Evolutionary conservation across 148 eudicot genomes (phyloP).

Genomic region (Diospyros lotus): DNA sequence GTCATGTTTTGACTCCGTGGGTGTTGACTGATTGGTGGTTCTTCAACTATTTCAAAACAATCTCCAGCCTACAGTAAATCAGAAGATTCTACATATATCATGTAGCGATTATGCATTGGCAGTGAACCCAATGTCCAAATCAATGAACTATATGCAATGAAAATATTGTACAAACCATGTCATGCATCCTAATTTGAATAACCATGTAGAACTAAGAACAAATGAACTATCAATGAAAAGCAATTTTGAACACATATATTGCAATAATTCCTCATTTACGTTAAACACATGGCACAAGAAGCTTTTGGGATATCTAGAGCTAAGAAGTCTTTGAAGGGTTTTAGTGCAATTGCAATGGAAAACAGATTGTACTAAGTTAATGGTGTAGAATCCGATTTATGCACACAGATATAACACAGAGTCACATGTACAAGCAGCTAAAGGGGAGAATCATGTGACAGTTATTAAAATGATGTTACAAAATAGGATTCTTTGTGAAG

Average conservation of each 20-base stretch:
- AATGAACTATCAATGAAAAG: neutral
- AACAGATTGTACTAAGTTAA: neutral
- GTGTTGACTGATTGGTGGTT: slow-evolving; percentile 24
- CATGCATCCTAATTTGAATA: neutral
- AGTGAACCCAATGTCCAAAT: neutral
- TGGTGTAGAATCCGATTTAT: neutral
- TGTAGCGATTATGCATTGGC: neutral
- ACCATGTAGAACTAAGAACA: neutral
- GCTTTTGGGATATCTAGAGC: neutral
- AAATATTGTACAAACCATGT: neutral
- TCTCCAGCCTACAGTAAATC: slow-evolving; percentile 40
- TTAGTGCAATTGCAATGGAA: neutral
- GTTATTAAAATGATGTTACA: too few relatives aligned
- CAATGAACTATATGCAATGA: neutral
- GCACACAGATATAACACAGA: neutral
- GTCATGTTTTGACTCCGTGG: slow-evolving; percentile 30
- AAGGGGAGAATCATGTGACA: too few relatives aligned
- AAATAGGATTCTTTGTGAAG: neutral
- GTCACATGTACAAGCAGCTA: too few relatives aligned
- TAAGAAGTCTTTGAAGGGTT: neutral
- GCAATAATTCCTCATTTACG: neutral
- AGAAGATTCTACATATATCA: neutral
- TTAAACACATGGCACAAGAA: neutral
- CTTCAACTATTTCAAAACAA: slow-evolving; percentile 72
- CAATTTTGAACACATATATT: neutral